phyloP scores from a whole-genome alignment of 805 yeast genomes.

The Debaryomyces maramus region DNA sequence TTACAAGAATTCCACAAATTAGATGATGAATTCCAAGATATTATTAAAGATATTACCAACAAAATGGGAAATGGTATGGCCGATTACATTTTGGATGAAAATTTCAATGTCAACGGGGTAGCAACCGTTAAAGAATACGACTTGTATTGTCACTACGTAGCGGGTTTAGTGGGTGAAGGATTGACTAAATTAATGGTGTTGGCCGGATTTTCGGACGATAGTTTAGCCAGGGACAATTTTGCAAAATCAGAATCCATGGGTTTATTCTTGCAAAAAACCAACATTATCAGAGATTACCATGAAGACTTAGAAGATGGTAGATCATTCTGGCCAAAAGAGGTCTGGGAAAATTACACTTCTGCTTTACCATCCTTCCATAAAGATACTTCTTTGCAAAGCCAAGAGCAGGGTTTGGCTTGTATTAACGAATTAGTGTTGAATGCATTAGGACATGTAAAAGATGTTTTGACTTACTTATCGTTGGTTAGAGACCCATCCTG shows the following conservation, averaged over 20 bases:
- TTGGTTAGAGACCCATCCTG: conserved; percentile 76
- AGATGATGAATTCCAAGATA: conserved; percentile 72
- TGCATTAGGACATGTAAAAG: conserved; percentile 74
- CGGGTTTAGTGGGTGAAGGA: conserved; percentile 97
- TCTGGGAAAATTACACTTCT: conserved; percentile 82
- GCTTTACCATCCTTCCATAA: conserved; percentile 57
- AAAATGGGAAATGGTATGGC: conserved; percentile 99
- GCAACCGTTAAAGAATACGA: conserved; percentile 79
- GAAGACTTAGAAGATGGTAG: conserved; percentile 92
- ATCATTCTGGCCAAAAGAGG: conserved; percentile 93
- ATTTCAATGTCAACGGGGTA: conserved; percentile 78
- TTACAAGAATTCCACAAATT: conserved; percentile 71
- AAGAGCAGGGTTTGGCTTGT: conserved; percentile 68
- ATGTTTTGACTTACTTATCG: conserved; percentile 73
- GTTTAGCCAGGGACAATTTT: conserved; percentile 50
- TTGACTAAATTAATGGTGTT: conserved; percentile 76
- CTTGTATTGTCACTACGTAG: conserved; percentile 93
- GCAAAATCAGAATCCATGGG: conserved; percentile 85
- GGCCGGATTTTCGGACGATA: conserved; percentile 65
- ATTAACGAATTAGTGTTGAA: conserved; percentile 78
- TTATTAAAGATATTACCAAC: conserved; percentile 71
- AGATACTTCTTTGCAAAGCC: conserved; percentile 37
- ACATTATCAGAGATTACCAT: conserved; percentile 90
- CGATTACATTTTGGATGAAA: conserved; percentile 75
- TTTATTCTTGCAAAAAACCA: conserved; percentile 89